A percentile compares a stretch with the other conserved stretches of the same genome.
phyloP scores from a whole-genome alignment of 306 rosid species.

The Gillenia trifoliata region DNA sequence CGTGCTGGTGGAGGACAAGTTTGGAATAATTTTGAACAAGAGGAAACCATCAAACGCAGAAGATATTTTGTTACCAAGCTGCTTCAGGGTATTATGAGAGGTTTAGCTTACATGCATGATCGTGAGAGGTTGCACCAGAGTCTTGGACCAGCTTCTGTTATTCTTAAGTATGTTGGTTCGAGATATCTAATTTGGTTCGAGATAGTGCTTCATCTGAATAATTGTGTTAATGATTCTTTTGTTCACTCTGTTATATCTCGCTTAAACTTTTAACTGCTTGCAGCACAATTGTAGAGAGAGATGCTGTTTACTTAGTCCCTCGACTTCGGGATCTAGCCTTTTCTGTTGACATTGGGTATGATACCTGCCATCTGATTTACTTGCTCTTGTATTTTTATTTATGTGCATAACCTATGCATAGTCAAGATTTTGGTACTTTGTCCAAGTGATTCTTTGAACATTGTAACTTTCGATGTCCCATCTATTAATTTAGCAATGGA shows the following conservation, averaged over 20 bases:
- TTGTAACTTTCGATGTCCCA: neutral
- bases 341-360: constrained; percentile 74
- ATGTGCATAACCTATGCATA: neutral
- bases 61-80: constrained; percentile 51
- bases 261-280: constrained; percentile 15
- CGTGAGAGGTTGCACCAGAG: constrained; percentile 87
- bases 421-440: neutral
- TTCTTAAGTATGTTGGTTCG: constrained; percentile 59
- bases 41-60: constrained; percentile 47
- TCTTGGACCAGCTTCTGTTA: constrained; percentile 89
- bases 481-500: neutral
- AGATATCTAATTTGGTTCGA: constrained; percentile 18
- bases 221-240: neutral
- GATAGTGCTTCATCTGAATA: constrained; percentile 4
- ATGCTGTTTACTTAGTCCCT: constrained; percentile 72
- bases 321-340: constrained; percentile 88
- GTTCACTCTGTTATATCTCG: neutral
- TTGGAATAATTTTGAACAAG: constrained; percentile 77
- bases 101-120: constrained; percentile 74
- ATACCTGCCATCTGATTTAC: neutral
- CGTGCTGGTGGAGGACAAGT: constrained; percentile 30
- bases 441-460: neutral
- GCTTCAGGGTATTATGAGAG: constrained; percentile 79
- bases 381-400: neutral
- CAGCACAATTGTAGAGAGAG: constrained; percentile 80